These are phyloP conservation scores for Cadophora gregata DNA, from an alignment of 2,329 filamentous ascomycete species.

Conservation along the genomic window DNA sequence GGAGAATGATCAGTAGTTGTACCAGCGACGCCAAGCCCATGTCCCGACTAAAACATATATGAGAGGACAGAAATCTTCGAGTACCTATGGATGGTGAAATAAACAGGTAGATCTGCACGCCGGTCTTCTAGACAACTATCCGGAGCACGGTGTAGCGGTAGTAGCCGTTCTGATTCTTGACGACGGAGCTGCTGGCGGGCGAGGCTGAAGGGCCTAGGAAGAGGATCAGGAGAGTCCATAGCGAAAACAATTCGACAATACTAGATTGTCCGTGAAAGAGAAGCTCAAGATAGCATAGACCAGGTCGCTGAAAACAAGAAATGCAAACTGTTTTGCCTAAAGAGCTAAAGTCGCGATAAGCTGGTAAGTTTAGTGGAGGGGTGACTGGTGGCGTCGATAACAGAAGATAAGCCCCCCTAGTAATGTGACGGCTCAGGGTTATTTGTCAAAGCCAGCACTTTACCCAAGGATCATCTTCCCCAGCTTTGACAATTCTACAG, in stretches of 20 bases:
- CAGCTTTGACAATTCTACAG: too few relatives aligned
- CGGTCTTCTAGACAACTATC: slow-evolving; percentile 41
- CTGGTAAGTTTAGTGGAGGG: too few relatives aligned
- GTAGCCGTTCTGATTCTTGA: slow-evolving; percentile 7
- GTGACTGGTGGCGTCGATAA: slow-evolving; percentile 15
- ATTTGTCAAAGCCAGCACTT: too few relatives aligned
- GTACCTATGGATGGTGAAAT: slow-evolving; percentile 75
- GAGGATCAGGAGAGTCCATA: neutral
- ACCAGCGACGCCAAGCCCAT: neutral
- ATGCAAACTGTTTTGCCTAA: too few relatives aligned
- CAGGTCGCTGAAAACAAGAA: neutral
- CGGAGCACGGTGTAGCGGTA: slow-evolving; percentile 35
- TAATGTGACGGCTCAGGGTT: too few relatives aligned
- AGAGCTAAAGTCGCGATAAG: too few relatives aligned
- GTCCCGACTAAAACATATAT: too few relatives aligned
- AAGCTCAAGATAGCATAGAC: neutral
- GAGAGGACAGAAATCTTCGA: neutral
- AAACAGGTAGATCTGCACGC: slow-evolving; percentile 64
- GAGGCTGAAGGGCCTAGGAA: neutral
- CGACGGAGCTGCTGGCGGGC: neutral
- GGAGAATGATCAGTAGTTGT: neutral
- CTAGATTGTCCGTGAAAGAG: neutral
- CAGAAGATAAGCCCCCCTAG: too few relatives aligned
- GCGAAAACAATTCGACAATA: neutral
- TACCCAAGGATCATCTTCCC: too few relatives aligned